Conservation (phyloP, 1,284 basidiomycete genomes). For the Ceratobasidium sp. region DNA sequence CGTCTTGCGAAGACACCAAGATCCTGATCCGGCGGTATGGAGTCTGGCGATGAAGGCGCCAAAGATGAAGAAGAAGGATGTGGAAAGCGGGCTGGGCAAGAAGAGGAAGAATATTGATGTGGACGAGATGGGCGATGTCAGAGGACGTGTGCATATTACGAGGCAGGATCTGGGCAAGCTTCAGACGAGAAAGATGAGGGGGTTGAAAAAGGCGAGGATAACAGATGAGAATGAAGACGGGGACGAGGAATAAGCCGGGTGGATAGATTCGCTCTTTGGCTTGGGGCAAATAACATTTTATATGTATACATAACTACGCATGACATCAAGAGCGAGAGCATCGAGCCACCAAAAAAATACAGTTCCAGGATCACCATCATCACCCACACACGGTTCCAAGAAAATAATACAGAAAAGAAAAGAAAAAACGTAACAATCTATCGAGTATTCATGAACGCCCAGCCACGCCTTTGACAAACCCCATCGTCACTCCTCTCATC, state of each 20-base stretch:
- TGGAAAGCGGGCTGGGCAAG: slow-evolving; percentile 90
- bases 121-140: slow-evolving; percentile 97
- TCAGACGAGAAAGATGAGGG: slow-evolving; percentile 95
- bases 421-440: background rate
- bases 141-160: slow-evolving; percentile 90
- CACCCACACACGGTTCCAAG: background rate
- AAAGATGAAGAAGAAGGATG: slow-evolving; percentile 87
- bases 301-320: slow-evolving; percentile 18
- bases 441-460: background rate
- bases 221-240: slow-evolving; percentile 52
- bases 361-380: background rate
- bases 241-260: slow-evolving; percentile 1
- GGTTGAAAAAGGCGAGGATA: slow-evolving; percentile 66
- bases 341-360: slow-evolving; percentile 25
- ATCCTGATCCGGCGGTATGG: slow-evolving; percentile 83
- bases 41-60: slow-evolving; percentile 86
- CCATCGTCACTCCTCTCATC: slow-evolving; percentile 13
- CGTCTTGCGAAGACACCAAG: slow-evolving; percentile 78
- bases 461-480: background rate
- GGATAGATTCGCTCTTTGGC: no score
- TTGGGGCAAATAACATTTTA: background rate
- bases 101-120: slow-evolving; percentile 96
- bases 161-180: slow-evolving; percentile 90
- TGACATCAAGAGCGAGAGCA: no score
- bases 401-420: background rate